Base-by-base conservation (phyloP, 2,329 filamentous ascomycete genomes). In the Periconia sp. region DNA sequence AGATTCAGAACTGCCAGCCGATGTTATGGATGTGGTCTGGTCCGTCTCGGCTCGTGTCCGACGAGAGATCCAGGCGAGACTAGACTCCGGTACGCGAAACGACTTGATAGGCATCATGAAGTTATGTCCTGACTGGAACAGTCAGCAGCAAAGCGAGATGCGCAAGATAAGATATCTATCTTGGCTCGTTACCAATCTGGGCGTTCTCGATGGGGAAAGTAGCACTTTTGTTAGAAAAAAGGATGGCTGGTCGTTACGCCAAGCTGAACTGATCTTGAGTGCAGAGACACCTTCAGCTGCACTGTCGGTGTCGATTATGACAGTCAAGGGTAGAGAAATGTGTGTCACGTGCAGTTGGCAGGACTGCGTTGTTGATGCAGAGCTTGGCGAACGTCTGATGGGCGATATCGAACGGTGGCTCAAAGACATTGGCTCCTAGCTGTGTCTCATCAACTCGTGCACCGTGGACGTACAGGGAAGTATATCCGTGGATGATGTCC, bases 141-240 rank as follows among this genome's bases (percentile, higher is more conserved):
- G 9, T n/a, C 42, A 49, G 34, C 45, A 49, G 44, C 19, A 40
- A 24, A 29, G 29, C 17, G 45, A 49, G 40, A 30, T 32, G 17
- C 35, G 30, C 5, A 44, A 22, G 36, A 42, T 17, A 22, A 36
- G 51, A 24, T 45, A 49, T 17, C 30, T 54, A 8, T 52, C 51
- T 23, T 54, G 48, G 51, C 42, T 54, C 13, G 45, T 54, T 25
- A 54, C 42, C 18, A 52, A 55, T 38, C 35, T 52, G 11, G 45
- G 51, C 10, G 46, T 55, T 17, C 18, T 55, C 10, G 51, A 50
- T 33, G 51, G 48, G 10, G 46, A 31, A 26, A 12, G 26, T 10
- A 24, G 36, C 24, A 19, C 16, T 7, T 24, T n/a, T 16, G 18
- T 29, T 13, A 35, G 35, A 18, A 17, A 43, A 36, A 37, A 41